Base-by-base conservation (phyloP, 1,284 basidiomycete genomes). In the Veloboletus limbatus region DNA sequence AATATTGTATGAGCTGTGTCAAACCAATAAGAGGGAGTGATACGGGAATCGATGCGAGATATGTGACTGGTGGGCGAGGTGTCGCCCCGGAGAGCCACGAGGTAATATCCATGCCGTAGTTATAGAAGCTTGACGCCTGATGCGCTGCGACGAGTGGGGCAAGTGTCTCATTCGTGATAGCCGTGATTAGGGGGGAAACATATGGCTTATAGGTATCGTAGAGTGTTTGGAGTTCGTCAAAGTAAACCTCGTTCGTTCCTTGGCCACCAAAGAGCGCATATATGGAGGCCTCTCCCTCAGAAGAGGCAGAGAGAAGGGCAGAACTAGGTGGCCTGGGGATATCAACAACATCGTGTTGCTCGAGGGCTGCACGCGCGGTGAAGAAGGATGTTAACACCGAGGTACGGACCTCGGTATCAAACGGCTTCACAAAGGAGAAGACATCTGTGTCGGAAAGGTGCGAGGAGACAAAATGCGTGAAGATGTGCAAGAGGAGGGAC, bases 241-340 rank as follows among this genome's bases (percentile, higher is more conserved):
- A 94, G 74, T 98, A 98, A 54, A 96, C 89, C 71, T 99, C 96
- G 69, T 98, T 98, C 55, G 89, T 92, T 56, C 96, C 96, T 69
- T 99, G 96, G n/a, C 97, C 97, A 53, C 96, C 96, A 62, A 99
- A 99, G 47, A 99, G 76, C 47, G 91, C 96, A 72, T 90, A 97
- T 54, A 97, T 73, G 50, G 88, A 87, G 26, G 92, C 86, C 43
- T 88, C 77, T 43, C 83, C 82, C 20, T 78, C 71, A 47, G 75
- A 69, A 37, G 85, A 85, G 22, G 89, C 86, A 16, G 76, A 70
- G 52, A 98, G 72, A 30, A 98, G 81, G 8, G 89, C 86, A 26
- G 89, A 85, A 33, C 81, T 59, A 28, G 88, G 82, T 20, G 81
- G 75, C 39, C 75, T 68, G 46, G 88, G 81, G 52, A 92, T 78